phyloP scores from a whole-genome alignment of 2,329 filamentous ascomycete species.

The Colletotrichum sp. region DNA sequence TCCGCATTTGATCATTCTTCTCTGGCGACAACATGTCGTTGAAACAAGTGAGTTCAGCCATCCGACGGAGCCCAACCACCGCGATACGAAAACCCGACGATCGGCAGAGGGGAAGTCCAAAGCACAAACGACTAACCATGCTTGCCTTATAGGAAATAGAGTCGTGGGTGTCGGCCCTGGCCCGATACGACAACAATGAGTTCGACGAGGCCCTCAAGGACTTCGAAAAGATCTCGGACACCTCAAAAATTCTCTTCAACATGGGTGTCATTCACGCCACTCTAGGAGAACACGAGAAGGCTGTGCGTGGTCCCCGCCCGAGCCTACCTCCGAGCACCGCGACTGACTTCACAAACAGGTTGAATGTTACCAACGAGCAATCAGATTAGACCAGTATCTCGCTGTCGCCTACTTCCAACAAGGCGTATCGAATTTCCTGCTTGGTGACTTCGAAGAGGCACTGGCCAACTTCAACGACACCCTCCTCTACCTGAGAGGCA shows the following conservation, averaged over 20 bases:
- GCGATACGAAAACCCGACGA: not conserved
- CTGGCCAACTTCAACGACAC: constrained; percentile 99
- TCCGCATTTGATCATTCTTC: not conserved
- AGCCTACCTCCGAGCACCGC: not conserved
- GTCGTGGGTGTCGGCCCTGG: constrained; percentile 93
- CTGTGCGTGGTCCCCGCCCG: constrained; percentile 64
- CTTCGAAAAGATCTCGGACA: constrained; percentile 89
- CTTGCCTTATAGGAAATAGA: constrained; percentile 81
- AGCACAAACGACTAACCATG: not conserved
- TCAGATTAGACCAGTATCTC: constrained; percentile 90
- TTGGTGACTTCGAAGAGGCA: constrained; percentile 97
- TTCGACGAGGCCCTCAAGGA: constrained; percentile 87
- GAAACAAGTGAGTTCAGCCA: constrained; percentile 56
- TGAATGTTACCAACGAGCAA: constrained; percentile 91
- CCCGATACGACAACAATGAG: constrained; percentile 94
- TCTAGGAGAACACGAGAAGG: constrained; percentile 92
- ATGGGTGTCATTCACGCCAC: constrained; percentile 98
- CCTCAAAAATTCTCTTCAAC: constrained; percentile 98
- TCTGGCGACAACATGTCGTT: constrained; percentile 54
- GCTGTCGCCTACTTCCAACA: constrained; percentile 98
- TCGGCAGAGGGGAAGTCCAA: not conserved
- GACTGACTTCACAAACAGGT: constrained; percentile 62
- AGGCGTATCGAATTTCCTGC: constrained; percentile 95
- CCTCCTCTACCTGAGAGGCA: constrained; percentile 89
- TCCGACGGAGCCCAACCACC: not conserved